Percentiles rank a stretch among this genome's conserved stretches.
Conservation (phyloP, 2,329 filamentous ascomycete species). For the Scytalidium sp. region DNA sequence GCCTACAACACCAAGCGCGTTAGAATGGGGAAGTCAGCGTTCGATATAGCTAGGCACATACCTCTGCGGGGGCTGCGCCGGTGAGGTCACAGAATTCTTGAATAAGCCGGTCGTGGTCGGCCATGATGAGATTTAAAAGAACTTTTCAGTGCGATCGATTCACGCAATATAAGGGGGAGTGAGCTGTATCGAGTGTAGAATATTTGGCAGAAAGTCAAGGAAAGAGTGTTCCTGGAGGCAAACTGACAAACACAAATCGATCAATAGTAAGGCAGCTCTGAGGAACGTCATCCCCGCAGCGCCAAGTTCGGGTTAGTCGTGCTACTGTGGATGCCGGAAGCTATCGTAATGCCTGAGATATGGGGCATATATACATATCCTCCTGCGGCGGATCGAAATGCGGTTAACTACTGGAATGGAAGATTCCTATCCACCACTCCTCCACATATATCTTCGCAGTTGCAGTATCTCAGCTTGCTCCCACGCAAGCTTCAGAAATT, state of each 20-base stretch:
- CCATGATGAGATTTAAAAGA: constrained; percentile 18
- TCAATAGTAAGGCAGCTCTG: constrained; percentile 13
- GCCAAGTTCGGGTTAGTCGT: constrained; percentile 1
- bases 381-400: background rate
- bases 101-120: constrained; percentile 40
- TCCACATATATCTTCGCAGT: background rate
- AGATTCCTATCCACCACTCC: background rate
- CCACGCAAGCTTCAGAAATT: background rate
- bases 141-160: too few species aligned
- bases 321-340: constrained; percentile 2
- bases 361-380: background rate
- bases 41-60: constrained; percentile 25
- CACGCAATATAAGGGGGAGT: too few species aligned
- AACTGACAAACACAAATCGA: background rate
- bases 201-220: background rate
- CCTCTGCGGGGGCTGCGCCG: constrained; percentile 45
- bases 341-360: background rate
- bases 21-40: constrained; percentile 3
- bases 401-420: background rate
- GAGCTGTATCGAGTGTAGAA: background rate
- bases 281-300: constrained; percentile 11
- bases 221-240: background rate
- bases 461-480: background rate
- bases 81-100: constrained; percentile 56
- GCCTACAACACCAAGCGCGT: constrained; percentile 45